Evolutionary conservation across 495 filamentous ascomycete species (phyloP).

Genomic region (Podospora anserina): DNA sequence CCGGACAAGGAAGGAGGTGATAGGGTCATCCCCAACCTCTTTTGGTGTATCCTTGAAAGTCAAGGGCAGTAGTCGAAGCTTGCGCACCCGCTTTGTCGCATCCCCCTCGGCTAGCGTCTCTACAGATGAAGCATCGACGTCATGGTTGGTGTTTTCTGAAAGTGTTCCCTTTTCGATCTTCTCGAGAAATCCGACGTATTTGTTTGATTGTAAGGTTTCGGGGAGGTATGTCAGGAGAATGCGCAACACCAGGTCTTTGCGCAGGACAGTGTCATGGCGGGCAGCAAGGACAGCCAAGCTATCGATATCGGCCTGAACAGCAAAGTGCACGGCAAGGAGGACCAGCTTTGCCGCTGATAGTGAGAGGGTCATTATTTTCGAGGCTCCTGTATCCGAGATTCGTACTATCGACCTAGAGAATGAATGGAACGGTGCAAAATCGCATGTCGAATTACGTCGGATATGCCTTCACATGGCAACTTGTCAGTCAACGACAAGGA

Average conservation of each 20-base stretch:
- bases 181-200: constrained; percentile 60
- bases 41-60: constrained; percentile 44
- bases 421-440: background rate
- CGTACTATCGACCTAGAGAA: background rate
- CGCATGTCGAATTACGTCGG: background rate
- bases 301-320: constrained; percentile 56
- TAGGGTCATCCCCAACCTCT: constrained; percentile 50
- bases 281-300: constrained; percentile 60
- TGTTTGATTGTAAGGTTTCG: constrained; percentile 63
- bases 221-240: constrained; percentile 84
- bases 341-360: constrained; percentile 60
- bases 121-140: constrained; percentile 59
- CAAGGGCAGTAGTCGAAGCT: constrained; percentile 65
- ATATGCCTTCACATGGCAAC: background rate
- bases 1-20: constrained; percentile 71
- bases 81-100: constrained; percentile 66
- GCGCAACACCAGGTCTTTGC: constrained; percentile 66
- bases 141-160: constrained; percentile 24
- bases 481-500: constrained; percentile 5
- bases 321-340: constrained; percentile 61
- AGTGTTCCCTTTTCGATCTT: constrained; percentile 49
- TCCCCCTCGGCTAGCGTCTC: constrained; percentile 60
- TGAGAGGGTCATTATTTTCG: constrained; percentile 35
- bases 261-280: constrained; percentile 54
- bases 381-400: background rate